Evolutionary conservation across 179 eudicot species (phyloP).

Genomic region (Patellifolia procumbens): DNA sequence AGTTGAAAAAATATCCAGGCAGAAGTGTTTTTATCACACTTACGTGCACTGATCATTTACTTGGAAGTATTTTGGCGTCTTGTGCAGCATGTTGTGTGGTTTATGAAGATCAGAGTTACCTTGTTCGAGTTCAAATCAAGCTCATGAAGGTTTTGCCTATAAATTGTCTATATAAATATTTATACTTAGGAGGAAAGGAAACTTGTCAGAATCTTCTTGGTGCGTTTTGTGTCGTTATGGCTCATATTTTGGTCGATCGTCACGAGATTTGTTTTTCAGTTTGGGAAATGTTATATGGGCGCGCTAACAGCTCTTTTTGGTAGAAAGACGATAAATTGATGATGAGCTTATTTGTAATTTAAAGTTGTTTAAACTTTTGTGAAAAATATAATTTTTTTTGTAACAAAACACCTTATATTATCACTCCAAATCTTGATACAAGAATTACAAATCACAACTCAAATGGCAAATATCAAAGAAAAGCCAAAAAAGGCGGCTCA

Average conservation of each 20-base stretch:
- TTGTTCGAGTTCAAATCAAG: slow-evolving; percentile 15
- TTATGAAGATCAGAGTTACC: slow-evolving; percentile 9
- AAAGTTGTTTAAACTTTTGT: too few species aligned
- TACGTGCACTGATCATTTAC: slow-evolving; percentile 1
- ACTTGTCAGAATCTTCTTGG: not conserved
- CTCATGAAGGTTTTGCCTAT: slow-evolving; percentile 7
- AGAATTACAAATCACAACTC: too few species aligned
- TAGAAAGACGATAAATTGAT: too few species aligned
- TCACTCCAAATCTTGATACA: too few species aligned
- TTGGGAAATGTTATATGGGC: not conserved
- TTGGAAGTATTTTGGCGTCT: slow-evolving; percentile 12
- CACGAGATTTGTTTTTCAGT: not conserved
- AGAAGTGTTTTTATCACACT: not conserved
- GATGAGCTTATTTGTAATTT: too few species aligned
- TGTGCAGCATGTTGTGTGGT: slow-evolving; percentile 24
- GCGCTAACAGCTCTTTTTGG: not conserved
- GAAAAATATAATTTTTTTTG: too few species aligned
- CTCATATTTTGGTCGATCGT: not conserved
- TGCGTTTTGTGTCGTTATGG: not conserved
- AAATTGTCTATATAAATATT: slow-evolving; percentile 19
- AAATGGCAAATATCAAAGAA: too few species aligned
- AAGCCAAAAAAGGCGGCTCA: too few species aligned
- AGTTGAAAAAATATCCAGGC: not conserved
- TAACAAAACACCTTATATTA: too few species aligned
- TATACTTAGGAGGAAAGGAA: not conserved